A percentile compares a stretch with the other conserved stretches of the same genome.
Conservation (phyloP, 768 basidiomycete species). For the Coprinopsis marcescibilis region DNA sequence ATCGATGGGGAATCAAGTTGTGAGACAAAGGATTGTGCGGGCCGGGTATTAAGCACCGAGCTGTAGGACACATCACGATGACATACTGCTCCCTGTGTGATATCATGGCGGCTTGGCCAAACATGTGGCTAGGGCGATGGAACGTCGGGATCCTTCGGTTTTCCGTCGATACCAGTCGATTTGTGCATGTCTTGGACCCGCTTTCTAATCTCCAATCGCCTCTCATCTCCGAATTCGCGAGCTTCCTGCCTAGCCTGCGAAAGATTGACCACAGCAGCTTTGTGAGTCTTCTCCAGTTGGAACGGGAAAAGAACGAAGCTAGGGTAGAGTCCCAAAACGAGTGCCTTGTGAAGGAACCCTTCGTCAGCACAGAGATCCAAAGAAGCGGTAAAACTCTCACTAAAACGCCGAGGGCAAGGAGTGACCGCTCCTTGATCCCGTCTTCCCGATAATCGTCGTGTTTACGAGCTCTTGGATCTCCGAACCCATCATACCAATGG, state of each 20-base stretch:
- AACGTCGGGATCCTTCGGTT: not conserved
- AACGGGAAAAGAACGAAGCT: slow-evolving; percentile 28
- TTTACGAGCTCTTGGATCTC: slow-evolving; percentile 22
- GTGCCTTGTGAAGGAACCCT: slow-evolving; percentile 1
- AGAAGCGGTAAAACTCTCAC: slow-evolving; percentile 27
- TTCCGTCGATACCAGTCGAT: not conserved
- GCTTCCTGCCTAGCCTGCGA: slow-evolving; percentile 56
- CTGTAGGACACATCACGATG: no score
- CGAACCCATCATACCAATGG: slow-evolving; percentile 16
- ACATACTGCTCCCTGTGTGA: no score
- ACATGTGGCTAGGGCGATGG: not conserved
- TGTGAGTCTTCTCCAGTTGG: slow-evolving; percentile 39
- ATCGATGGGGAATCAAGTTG: no score
- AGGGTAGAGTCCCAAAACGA: slow-evolving; percentile 13
- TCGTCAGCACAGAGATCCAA: not conserved
- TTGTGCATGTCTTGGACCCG: slow-evolving; percentile 36
- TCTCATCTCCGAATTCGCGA: slow-evolving; percentile 44
- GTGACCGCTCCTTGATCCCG: slow-evolving; percentile 44
- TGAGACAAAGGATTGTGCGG: no score
- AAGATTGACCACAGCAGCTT: slow-evolving; percentile 50
- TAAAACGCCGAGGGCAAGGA: slow-evolving; percentile 42
- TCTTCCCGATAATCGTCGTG: slow-evolving; percentile 29
- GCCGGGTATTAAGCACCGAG: no score
- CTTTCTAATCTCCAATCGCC: slow-evolving; percentile 45
- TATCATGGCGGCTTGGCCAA: not conserved